Evolutionary conservation across 805 yeast species (phyloP).

Genomic region (Tetrapisispora namnaoensis): DNA sequence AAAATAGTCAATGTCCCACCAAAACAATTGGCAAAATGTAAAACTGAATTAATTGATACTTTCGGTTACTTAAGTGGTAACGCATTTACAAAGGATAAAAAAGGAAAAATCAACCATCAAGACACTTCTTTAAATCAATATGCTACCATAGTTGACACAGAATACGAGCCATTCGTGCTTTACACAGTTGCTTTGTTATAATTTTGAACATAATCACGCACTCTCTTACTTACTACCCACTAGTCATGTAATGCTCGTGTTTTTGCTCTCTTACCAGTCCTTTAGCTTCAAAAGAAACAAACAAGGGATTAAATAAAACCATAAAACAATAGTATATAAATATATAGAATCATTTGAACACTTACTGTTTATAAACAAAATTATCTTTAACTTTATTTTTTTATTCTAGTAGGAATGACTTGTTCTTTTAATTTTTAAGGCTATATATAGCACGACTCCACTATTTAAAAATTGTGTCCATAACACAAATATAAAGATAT

Average conservation of each 20-base stretch:
- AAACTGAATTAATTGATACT: slow-evolving; percentile 56
- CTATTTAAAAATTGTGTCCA: neutral
- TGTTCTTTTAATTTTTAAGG: neutral
- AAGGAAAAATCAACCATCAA: slow-evolving; percentile 50
- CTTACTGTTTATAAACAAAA: too few relatives aligned
- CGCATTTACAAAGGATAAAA: slow-evolving; percentile 61
- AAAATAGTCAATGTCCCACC: slow-evolving; percentile 39
- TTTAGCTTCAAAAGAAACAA: neutral
- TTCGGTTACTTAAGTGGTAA: slow-evolving; percentile 90
- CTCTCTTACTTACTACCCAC: neutral
- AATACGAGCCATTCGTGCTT: slow-evolving; percentile 92
- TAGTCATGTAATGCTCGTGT: neutral
- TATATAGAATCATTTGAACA: too few relatives aligned
- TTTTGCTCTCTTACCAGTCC: too few relatives aligned
- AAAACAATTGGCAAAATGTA: slow-evolving; percentile 44
- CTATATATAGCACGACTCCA: neutral
- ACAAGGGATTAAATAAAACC: neutral
- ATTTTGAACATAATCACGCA: neutral
- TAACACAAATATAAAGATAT: neutral
- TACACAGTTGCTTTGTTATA: slow-evolving; percentile 35
- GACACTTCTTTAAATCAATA: slow-evolving; percentile 70
- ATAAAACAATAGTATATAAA: neutral
- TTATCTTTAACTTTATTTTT: too few relatives aligned
- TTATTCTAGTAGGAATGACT: too few relatives aligned
- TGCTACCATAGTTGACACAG: slow-evolving; percentile 86